These are phyloP conservation scores for Yamadazyma ubonensis DNA, from an alignment of 805 yeast genomes.

Conservation along the genomic window DNA sequence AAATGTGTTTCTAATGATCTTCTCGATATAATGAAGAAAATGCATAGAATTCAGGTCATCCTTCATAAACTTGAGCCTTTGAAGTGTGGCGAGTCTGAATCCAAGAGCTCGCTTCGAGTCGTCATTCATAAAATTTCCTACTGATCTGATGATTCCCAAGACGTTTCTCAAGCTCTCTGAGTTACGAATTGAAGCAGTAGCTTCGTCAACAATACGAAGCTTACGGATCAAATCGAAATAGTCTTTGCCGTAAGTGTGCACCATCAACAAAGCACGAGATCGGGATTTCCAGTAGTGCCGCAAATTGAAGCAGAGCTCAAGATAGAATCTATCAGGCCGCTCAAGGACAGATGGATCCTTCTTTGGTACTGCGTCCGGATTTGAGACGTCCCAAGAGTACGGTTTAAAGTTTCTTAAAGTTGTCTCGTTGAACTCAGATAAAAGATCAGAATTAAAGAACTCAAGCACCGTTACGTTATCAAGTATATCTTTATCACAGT, in stretches of 20 bases:
- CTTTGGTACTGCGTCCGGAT: slow-evolving; percentile 45
- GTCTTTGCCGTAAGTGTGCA: slow-evolving; percentile 73
- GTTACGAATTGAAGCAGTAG: slow-evolving; percentile 61
- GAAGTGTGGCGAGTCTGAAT: slow-evolving; percentile 85
- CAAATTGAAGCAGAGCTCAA: slow-evolving; percentile 80
- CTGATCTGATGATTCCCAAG: slow-evolving; percentile 80
- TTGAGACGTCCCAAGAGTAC: slow-evolving; percentile 68
- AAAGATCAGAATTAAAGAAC: slow-evolving; percentile 72
- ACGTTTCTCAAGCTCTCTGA: slow-evolving; percentile 70
- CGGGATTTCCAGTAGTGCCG: slow-evolving; percentile 91
- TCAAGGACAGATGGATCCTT: slow-evolving; percentile 77
- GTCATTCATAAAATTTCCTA: slow-evolving; percentile 97
- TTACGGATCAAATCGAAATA: slow-evolving; percentile 69
- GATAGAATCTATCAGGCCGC: slow-evolving; percentile 79
- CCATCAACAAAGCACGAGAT: slow-evolving; percentile 74
- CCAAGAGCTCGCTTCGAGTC: slow-evolving; percentile 90
- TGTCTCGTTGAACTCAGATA: slow-evolving; percentile 71
- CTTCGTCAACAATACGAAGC: slow-evolving; percentile 68
- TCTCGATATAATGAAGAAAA: slow-evolving; percentile 89
- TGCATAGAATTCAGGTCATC: slow-evolving; percentile 86
- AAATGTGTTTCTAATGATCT: slow-evolving; percentile 75
- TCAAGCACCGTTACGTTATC: slow-evolving; percentile 75
- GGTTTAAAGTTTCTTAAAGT: slow-evolving; percentile 75
- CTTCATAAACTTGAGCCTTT: slow-evolving; percentile 84
- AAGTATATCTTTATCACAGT: slow-evolving; percentile 72